phyloP scores from a whole-genome alignment of 192 early-diverging fungal species.

The Coemansia sp. region DNA sequence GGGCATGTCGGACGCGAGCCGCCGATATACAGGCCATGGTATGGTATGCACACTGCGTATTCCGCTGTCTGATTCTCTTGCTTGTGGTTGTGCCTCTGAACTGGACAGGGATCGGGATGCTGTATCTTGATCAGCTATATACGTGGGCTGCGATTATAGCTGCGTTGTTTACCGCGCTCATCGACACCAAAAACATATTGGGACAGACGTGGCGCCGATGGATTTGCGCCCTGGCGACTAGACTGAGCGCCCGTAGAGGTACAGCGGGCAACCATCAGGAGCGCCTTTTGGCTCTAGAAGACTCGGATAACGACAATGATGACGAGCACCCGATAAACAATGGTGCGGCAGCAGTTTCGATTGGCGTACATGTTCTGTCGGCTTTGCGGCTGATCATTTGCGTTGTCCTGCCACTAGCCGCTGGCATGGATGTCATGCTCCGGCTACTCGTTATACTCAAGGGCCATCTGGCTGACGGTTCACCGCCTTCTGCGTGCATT shows the following conservation, averaged over 20 bases:
- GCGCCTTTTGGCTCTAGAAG: slow-evolving; percentile 15
- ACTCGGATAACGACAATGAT: background rate
- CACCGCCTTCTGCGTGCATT: slow-evolving; percentile 32
- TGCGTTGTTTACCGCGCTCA: slow-evolving; percentile 26
- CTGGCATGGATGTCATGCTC: slow-evolving; percentile 39
- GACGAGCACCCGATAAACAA: background rate
- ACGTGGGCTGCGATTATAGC: slow-evolving; percentile 31
- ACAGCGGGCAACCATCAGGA: slow-evolving; percentile 5
- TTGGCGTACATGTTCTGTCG: slow-evolving; percentile 1
- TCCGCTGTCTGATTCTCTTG: slow-evolving; percentile 36
- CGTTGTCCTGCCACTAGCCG: slow-evolving; percentile 24
- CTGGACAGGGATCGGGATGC: slow-evolving; percentile 22
- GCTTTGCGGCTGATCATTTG: slow-evolving; percentile 24
- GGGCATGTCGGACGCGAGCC: slow-evolving; percentile 29
- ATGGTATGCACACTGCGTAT: slow-evolving; percentile 37
- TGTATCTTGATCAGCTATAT: slow-evolving; percentile 45
- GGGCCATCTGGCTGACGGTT: slow-evolving; percentile 45
- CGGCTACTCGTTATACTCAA: slow-evolving; percentile 46
- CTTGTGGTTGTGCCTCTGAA: slow-evolving; percentile 39
- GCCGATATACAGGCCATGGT: slow-evolving; percentile 20
- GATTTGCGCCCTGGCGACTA: background rate
- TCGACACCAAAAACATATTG: slow-evolving; percentile 22
- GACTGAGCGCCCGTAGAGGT: background rate
- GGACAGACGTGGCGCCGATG: slow-evolving; percentile 17
- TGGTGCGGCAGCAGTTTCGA: background rate